These are phyloP conservation scores for Penicillium vulpinum DNA, from an alignment of 2,329 filamentous ascomycete genomes.

Conservation along the genomic window DNA sequence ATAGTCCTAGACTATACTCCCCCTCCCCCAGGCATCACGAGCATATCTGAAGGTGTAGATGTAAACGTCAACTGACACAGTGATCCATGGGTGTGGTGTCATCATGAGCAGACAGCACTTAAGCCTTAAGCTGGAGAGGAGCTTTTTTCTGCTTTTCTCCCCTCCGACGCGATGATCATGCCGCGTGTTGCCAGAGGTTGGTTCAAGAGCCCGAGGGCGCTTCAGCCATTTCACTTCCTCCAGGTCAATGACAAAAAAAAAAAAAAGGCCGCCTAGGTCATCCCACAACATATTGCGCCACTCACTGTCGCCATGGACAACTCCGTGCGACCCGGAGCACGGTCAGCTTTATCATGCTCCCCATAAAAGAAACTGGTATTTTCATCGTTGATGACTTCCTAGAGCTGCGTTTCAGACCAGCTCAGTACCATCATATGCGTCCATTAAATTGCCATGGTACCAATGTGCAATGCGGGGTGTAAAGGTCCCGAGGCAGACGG, in stretches of 20 bases:
- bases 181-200: neutral
- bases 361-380: slow-evolving; percentile 7
- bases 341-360: slow-evolving; percentile 17
- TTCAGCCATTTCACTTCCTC: slow-evolving; percentile 26
- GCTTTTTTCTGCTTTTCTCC: no score
- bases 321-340: slow-evolving; percentile 17
- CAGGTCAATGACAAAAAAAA: slow-evolving; percentile 26
- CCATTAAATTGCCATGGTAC: slow-evolving; percentile 26
- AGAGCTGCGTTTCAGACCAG: slow-evolving; percentile 14
- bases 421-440: slow-evolving; percentile 21
- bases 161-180: no score
- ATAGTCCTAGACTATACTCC: no score
- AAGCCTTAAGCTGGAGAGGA: neutral
- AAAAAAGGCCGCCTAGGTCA: slow-evolving; percentile 6
- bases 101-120: neutral
- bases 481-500: slow-evolving; percentile 27
- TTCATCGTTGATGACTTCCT: slow-evolving; percentile 6
- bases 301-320: slow-evolving; percentile 22
- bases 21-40: no score
- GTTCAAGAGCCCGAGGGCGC: slow-evolving; percentile 16
- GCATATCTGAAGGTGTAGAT: no score
- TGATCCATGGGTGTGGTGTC: no score
- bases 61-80: no score
- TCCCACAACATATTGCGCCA: slow-evolving; percentile 32
- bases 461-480: slow-evolving; percentile 20